phyloP scores from a whole-genome alignment of 2,329 filamentous ascomycete species.

The Talaromyces islandicus region DNA sequence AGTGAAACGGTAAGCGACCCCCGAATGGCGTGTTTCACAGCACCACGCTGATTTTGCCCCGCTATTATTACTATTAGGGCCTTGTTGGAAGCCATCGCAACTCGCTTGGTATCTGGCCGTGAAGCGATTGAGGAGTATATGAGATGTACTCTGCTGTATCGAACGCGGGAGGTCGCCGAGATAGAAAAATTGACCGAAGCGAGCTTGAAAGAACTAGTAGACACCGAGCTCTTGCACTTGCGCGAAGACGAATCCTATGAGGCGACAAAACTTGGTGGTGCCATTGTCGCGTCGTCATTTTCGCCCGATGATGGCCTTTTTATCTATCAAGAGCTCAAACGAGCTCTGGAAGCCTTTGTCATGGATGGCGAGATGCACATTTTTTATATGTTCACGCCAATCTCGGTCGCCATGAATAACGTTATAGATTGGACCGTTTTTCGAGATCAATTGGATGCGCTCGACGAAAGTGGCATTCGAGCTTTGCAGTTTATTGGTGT shows the following conservation, averaged over 20 bases:
- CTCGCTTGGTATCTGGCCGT: slow-evolving; percentile 59
- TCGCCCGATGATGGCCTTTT: slow-evolving; percentile 71
- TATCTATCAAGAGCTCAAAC: slow-evolving; percentile 61
- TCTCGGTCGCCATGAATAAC: slow-evolving; percentile 46
- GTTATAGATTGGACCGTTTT: slow-evolving; percentile 68
- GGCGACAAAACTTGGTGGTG: slow-evolving; percentile 61
- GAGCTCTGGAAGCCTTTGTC: slow-evolving; percentile 65
- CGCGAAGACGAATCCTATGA: slow-evolving; percentile 49
- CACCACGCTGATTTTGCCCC: slow-evolving; percentile 1
- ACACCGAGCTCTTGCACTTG: slow-evolving; percentile 49
- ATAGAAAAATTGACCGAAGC: slow-evolving; percentile 52
- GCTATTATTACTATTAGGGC: slow-evolving; percentile 49
- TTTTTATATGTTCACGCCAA: slow-evolving; percentile 69
- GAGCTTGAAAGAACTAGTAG: slow-evolving; percentile 54
- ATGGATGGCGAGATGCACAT: slow-evolving; percentile 78
- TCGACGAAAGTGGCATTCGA: slow-evolving; percentile 66
- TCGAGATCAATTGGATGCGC: slow-evolving; percentile 61
- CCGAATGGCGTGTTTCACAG: background rate
- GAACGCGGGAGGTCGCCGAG: slow-evolving; percentile 47
- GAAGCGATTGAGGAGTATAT: slow-evolving; percentile 64
- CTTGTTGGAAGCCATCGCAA: slow-evolving; percentile 64
- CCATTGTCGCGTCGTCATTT: slow-evolving; percentile 66
- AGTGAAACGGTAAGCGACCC: slow-evolving; percentile 52
- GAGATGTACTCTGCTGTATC: slow-evolving; percentile 59
- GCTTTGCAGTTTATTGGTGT: slow-evolving; percentile 64